Percentiles rank a stretch among this genome's conserved stretches.
Evolutionary conservation across 495 filamentous ascomycete genomes (phyloP).

Genomic region (Penicillium coprophilum): DNA sequence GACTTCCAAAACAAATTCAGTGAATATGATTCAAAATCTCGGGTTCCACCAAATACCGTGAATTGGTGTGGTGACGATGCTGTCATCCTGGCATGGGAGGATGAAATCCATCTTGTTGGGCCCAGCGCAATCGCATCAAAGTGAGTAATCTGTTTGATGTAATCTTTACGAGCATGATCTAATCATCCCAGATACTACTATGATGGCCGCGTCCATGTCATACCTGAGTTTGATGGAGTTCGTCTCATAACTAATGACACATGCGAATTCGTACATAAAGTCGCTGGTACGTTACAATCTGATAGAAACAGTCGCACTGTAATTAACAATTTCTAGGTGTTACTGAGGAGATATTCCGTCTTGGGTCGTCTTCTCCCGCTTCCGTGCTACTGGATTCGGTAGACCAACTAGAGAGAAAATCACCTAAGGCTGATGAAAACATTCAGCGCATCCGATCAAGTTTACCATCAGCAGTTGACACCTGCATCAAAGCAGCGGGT

Average conservation of each 20-base stretch:
- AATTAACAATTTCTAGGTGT: slow-evolving; percentile 49
- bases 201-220: slow-evolving; percentile 83
- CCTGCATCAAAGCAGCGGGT: slow-evolving; percentile 86
- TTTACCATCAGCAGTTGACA: slow-evolving; percentile 87
- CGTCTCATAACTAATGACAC: slow-evolving; percentile 84
- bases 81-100: slow-evolving; percentile 93
- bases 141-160: slow-evolving; percentile 30
- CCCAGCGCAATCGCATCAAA: slow-evolving; percentile 74
- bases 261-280: slow-evolving; percentile 93
- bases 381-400: slow-evolving; percentile 91
- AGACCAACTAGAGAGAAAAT: slow-evolving; percentile 86
- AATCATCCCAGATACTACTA: slow-evolving; percentile 69
- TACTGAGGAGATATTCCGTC: slow-evolving; percentile 82
- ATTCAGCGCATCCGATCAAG: slow-evolving; percentile 87
- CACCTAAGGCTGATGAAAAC: slow-evolving; percentile 95
- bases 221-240: slow-evolving; percentile 87
- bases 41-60: slow-evolving; percentile 81
- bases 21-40: slow-evolving; percentile 86
- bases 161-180: slow-evolving; percentile 1
- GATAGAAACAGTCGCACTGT: background rate
- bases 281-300: slow-evolving; percentile 54
- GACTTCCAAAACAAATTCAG: slow-evolving; percentile 90
- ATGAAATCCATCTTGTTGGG: slow-evolving; percentile 94
- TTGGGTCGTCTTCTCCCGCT: slow-evolving; percentile 82
- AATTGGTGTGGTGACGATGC: slow-evolving; percentile 97